Evolutionary conservation across 2,329 filamentous ascomycete species (phyloP).

Genomic region (Trematosphaeria pertusa): DNA sequence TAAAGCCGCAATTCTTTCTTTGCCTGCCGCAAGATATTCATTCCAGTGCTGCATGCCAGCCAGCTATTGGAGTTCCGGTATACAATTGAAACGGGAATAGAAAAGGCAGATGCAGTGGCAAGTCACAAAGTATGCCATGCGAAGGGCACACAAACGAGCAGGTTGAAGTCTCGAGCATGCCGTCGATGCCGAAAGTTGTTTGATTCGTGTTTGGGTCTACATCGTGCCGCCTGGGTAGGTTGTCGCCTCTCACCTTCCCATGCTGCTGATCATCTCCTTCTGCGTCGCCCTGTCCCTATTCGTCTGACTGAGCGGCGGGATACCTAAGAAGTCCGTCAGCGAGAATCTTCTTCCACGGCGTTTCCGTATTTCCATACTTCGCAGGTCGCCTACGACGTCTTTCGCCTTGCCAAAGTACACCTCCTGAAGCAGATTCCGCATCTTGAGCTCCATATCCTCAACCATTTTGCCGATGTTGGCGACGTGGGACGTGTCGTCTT

Average conservation of each 20-base stretch:
- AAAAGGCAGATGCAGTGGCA: too few relatives aligned
- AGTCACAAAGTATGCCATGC: too few relatives aligned
- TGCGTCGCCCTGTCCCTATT: conserved; percentile 85
- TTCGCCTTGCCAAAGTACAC: conserved; percentile 99
- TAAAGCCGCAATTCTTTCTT: too few relatives aligned
- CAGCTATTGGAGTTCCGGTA: too few relatives aligned
- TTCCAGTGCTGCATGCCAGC: too few relatives aligned
- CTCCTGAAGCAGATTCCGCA: conserved; percentile 97
- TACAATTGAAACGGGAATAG: too few relatives aligned
- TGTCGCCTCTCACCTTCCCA: conserved; percentile 38
- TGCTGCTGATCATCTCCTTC: conserved; percentile 79
- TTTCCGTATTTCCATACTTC: conserved; percentile 64
- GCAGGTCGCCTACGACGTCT: conserved; percentile 94
- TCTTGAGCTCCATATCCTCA: conserved; percentile 99
- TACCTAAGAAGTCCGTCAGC: conserved; percentile 53
- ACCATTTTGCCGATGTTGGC: conserved; percentile 90
- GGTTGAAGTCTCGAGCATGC: too few relatives aligned
- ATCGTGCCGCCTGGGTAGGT: background rate
- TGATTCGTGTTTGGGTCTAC: conserved; percentile 6
- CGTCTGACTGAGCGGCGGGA: conserved; percentile 82
- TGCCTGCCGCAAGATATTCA: too few relatives aligned
- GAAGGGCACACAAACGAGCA: too few relatives aligned
- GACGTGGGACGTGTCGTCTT: conserved; percentile 91
- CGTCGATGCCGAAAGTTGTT: too few relatives aligned
- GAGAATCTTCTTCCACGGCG: conserved; percentile 9